These are phyloP conservation scores for Arthroderma uncinatum DNA, from an alignment of 2,329 filamentous ascomycete genomes.

Conservation along the genomic window DNA sequence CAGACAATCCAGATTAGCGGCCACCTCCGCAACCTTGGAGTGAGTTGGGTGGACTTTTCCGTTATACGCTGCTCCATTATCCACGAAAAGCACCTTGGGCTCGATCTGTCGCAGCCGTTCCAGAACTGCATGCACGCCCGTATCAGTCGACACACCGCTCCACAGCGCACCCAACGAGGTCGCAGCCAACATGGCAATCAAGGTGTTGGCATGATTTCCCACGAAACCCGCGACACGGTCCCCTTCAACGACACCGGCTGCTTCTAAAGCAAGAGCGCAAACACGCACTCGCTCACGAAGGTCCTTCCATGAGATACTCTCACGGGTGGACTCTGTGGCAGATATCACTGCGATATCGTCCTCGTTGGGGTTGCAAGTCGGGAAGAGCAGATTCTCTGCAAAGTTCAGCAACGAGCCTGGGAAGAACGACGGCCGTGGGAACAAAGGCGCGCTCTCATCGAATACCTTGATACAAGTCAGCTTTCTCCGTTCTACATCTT, in stretches of 20 bases:
- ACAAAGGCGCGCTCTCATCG: conserved; percentile 58
- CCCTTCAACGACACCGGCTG: conserved; percentile 50
- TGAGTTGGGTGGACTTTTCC: conserved; percentile 75
- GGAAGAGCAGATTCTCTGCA: conserved; percentile 86
- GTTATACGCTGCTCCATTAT: conserved; percentile 84
- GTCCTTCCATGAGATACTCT: conserved; percentile 63
- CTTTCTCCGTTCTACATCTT: neutral
- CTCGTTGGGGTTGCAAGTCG: conserved; percentile 47
- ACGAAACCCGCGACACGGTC: conserved; percentile 63
- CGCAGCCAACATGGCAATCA: conserved; percentile 78
- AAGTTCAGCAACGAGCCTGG: conserved; percentile 72
- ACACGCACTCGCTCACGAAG: conserved; percentile 65
- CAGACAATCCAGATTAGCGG: conserved; percentile 54
- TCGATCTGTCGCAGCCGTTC: conserved; percentile 79
- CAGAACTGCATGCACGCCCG: conserved; percentile 78
- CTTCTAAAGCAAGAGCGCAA: conserved; percentile 60
- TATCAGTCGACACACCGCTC: conserved; percentile 89
- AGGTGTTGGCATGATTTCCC: conserved; percentile 76
- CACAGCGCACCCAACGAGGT: conserved; percentile 77
- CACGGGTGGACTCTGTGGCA: conserved; percentile 60
- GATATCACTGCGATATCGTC: conserved; percentile 62
- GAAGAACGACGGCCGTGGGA: conserved; percentile 81
- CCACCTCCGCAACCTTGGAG: conserved; percentile 68
- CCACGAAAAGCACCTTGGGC: conserved; percentile 70
- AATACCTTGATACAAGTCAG: conserved; percentile 47